Base-by-base conservation (phyloP, 768 basidiomycete species). In the Xerocomellus chrysenteron region DNA sequence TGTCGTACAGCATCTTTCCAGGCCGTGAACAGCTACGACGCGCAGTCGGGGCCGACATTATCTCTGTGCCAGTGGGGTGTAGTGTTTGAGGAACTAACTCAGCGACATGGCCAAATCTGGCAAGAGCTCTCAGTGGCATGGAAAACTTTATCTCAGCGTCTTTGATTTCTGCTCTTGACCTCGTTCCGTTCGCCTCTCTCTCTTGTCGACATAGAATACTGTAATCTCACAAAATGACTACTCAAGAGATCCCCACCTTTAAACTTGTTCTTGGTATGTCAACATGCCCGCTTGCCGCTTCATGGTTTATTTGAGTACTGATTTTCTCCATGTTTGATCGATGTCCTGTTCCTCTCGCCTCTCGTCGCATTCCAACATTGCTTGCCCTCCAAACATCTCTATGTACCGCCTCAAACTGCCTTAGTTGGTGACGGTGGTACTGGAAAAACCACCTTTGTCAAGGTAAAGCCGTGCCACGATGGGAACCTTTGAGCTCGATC, bases 401-500 rank as follows among this genome's bases (percentile, higher is more conserved):
- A 9, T 30, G 11, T n/a, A 41, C n/a, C 28, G 14, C 47, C 26
- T 52, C 40, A 26, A 62, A 50, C 51, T 45, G 16, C 48, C 60
- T 55, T 67, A 94, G 94, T 96, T 63, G 94, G 94, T 64, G 94
- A 98, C 69, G 94, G 94, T 70, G 95, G 95, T 68, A 97, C 95
- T 55, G 95, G 94, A 64, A 96, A 98, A 80, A 98, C 95, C 56
- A 98, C 94, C 50, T 98, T 97, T 75, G 94, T 98, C 80, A 98
- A 98, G 86, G 92, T 93, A 65, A 48, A 63, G 47, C 26, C 24
- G 76, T 70, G 54, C 60, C 56, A 53, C 64, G 62, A 60, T 49
- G 54, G 53, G 47, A 63, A 62, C 65, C 24, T 52, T 61, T 52
- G 53, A 45, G 56, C 43, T 49, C 65, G 80, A 86, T 87, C 82